These are phyloP conservation scores for Paraurostyla sp. DNA, from an alignment of 73 alveolate genomes.

Conservation along the genomic window DNA sequence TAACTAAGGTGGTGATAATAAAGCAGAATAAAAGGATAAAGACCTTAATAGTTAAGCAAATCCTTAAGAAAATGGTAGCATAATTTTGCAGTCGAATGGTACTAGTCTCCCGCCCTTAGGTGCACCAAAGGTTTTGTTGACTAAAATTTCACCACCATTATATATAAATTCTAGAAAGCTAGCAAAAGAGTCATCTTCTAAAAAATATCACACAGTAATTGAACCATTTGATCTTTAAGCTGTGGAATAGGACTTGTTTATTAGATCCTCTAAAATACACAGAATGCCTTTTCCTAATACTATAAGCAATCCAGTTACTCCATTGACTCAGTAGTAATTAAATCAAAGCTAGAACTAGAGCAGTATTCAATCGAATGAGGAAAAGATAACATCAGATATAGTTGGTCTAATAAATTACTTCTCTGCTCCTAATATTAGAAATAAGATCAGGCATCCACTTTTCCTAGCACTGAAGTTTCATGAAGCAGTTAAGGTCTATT, in stretches of 20 bases:
- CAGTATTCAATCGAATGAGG: conserved; percentile 53
- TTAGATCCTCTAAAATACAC: conserved; percentile 63
- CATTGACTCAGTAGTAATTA: too few species aligned
- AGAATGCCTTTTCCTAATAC: too few species aligned
- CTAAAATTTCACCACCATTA: conserved; percentile 81
- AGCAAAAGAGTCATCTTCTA: conserved; percentile 70
- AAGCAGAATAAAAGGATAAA: background rate
- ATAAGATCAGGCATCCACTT: conserved; percentile 77
- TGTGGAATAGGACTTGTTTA: conserved; percentile 64
- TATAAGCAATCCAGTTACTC: too few species aligned
- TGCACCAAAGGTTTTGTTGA: conserved; percentile 66
- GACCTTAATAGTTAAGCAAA: background rate
- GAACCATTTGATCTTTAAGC: conserved; percentile 58
- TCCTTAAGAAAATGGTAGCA: background rate
- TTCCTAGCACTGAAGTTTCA: conserved; percentile 71
- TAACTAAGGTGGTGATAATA: background rate
- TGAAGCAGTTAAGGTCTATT: conserved; percentile 65
- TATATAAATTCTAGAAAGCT: conserved; percentile 77
- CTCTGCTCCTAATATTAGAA: conserved; percentile 80
- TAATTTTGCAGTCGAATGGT: conserved; percentile 4
- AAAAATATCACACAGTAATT: conserved; percentile 52
- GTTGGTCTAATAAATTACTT: conserved; percentile 74
- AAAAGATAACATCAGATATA: conserved; percentile 60
- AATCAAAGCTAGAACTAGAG: conserved; percentile 47
- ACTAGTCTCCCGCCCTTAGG: conserved; percentile 55